Evolutionary conservation across 2,329 filamentous ascomycete genomes (phyloP).

Genomic region (Hypoxylon sp.): DNA sequence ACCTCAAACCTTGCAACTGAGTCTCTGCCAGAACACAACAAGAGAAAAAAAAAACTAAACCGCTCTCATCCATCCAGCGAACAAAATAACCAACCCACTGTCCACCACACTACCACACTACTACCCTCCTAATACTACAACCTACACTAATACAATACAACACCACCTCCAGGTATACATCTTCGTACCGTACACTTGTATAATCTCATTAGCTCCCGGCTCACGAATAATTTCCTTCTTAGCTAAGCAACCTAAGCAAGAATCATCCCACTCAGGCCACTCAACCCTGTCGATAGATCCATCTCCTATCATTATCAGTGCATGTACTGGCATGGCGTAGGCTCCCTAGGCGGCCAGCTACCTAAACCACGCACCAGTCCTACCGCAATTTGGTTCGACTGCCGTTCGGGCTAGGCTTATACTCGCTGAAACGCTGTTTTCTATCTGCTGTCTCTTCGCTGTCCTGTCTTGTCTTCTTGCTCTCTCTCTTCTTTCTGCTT

Average conservation of each 20-base stretch:
- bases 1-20: conserved; percentile 37
- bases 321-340: conserved; percentile 39
- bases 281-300: conserved; percentile 44
- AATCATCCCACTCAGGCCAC: conserved; percentile 37
- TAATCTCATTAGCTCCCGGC: conserved; percentile 31
- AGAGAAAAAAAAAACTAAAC: conserved; percentile 10
- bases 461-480: conserved; percentile 7
- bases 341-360: conserved; percentile 35
- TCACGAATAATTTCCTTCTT: conserved; percentile 39
- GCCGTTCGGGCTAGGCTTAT: conserved; percentile 31
- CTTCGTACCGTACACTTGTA: conserved; percentile 3
- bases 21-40: conserved; percentile 3
- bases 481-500: conserved; percentile 10
- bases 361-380: conserved; percentile 37
- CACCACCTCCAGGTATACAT: background rate
- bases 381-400: conserved; percentile 27
- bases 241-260: conserved; percentile 30
- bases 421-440: conserved; percentile 30
- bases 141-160: conserved; percentile 11
- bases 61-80: conserved; percentile 3
- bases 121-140: conserved; percentile 24
- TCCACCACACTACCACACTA: conserved; percentile 6
- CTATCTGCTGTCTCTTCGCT: conserved; percentile 8
- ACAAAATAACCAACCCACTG: background rate
- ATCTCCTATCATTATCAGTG: conserved; percentile 40